Evolutionary conservation across 495 filamentous ascomycete species (phyloP).

Genomic region (Neurospora terricola): DNA sequence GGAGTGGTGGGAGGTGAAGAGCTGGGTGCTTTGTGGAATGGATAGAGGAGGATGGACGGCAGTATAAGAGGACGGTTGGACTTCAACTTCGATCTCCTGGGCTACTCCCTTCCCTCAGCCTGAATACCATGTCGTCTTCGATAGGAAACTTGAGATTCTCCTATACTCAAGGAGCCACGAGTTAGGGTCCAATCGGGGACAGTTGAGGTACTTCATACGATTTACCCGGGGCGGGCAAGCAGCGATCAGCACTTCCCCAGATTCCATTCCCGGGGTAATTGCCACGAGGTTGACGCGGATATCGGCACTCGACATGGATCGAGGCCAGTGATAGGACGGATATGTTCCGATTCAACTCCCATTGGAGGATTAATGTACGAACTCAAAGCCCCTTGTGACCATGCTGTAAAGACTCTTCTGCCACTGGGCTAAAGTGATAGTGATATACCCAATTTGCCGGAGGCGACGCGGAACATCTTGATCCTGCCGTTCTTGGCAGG

Average conservation of each 20-base stretch:
- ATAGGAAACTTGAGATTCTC: no score
- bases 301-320: not conserved
- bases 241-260: not conserved
- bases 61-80: not conserved
- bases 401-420: not conserved
- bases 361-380: no score
- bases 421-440: not conserved
- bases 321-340: not conserved
- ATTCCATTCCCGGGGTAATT: not conserved
- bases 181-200: no score
- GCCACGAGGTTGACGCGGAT: not conserved
- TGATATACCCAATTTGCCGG: not conserved
- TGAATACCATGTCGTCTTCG: no score
- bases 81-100: not conserved
- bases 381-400: no score
- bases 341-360: not conserved
- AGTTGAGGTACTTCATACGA: no score
- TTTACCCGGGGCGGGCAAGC: not conserved
- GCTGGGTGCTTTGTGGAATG: no score
- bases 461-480: not conserved
- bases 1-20: no score
- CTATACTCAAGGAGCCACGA: no score
- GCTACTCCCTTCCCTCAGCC: not conserved
- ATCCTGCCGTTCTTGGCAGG: not conserved
- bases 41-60: not conserved